Conservation (phyloP, 345 rosid genomes). For the Microthlaspi erraticum region DNA sequence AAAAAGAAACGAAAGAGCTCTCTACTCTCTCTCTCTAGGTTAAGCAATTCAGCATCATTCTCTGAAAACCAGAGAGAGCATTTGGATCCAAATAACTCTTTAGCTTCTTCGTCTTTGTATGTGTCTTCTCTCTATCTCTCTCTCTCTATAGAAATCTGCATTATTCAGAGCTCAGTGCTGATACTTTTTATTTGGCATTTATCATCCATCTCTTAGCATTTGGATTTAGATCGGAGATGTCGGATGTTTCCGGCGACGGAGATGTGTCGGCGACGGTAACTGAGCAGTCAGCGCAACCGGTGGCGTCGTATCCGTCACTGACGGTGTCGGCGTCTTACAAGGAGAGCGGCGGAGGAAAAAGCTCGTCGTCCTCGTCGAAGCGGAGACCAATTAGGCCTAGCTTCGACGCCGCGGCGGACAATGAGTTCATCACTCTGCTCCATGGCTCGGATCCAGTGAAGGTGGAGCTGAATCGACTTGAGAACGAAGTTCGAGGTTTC, state of each 20-base stretch:
- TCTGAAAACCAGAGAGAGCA: constrained; percentile 25
- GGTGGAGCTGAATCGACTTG: constrained; percentile 96
- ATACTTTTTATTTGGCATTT: neutral
- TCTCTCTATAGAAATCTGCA: constrained; percentile 25
- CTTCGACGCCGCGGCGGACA: constrained; percentile 80
- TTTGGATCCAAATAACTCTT: constrained; percentile 38
- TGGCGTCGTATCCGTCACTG: constrained; percentile 48
- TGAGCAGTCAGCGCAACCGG: constrained; percentile 13
- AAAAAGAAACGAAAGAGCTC: constrained; percentile 9
- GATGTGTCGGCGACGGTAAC: constrained; percentile 24
- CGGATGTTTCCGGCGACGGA: constrained; percentile 44
- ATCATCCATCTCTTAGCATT: neutral
- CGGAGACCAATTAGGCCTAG: constrained; percentile 76
- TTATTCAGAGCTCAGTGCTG: constrained; percentile 15
- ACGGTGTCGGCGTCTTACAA: constrained; percentile 72
- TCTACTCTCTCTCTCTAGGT: constrained; percentile 18
- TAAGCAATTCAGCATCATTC: constrained; percentile 20
- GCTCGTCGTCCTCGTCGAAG: constrained; percentile 52
- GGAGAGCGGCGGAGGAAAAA: constrained; percentile 63
- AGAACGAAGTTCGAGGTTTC: constrained; percentile 96
- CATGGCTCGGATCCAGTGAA: constrained; percentile 99
- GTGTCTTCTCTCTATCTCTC: constrained; percentile 10
- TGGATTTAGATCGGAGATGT: constrained; percentile 47
- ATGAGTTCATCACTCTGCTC: constrained; percentile 81
- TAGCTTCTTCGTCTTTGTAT: constrained; percentile 9